These are phyloP conservation scores for Saturnispora serradocipensis DNA, from an alignment of 805 yeast species.

Conservation along the genomic window DNA sequence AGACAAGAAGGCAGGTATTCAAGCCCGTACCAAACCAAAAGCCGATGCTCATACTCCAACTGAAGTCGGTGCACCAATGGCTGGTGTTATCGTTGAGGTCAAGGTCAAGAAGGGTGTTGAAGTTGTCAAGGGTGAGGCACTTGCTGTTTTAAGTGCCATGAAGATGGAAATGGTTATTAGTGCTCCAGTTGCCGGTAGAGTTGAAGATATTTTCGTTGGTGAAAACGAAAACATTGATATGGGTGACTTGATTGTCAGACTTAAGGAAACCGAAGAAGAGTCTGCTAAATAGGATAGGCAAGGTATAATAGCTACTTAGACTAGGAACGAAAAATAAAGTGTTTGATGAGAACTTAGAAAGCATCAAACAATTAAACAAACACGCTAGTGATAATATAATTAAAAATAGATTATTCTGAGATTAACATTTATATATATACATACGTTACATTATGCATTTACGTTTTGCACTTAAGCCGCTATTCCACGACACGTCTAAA, in stretches of 20 bases:
- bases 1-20: slow-evolving; percentile 47
- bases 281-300: not conserved
- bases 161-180: slow-evolving; percentile 97
- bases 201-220: slow-evolving; percentile 66
- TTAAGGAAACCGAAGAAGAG: not conserved
- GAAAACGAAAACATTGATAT: slow-evolving; percentile 97
- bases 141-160: slow-evolving; percentile 94
- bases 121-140: slow-evolving; percentile 66
- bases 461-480: not conserved
- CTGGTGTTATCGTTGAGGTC: slow-evolving; percentile 95
- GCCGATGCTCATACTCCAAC: slow-evolving; percentile 74
- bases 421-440: too few species aligned
- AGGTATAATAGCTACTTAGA: not conserved
- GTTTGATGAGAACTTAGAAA: too few species aligned
- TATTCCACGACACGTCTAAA: not conserved
- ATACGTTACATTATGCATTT: not conserved
- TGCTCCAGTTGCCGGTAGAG: slow-evolving; percentile 75
- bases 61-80: slow-evolving; percentile 66
- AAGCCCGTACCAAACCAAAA: slow-evolving; percentile 78
- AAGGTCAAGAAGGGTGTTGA: slow-evolving; percentile 69
- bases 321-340: too few species aligned
- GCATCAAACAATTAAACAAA: too few species aligned
- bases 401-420: not conserved
- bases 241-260: slow-evolving; percentile 67
- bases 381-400: not conserved